Evolutionary conservation across 192 early-diverging fungal genomes (phyloP), one percentile per base, ranked within the genome.

Genomic region (Umbelopsis ramanniana): DNA sequence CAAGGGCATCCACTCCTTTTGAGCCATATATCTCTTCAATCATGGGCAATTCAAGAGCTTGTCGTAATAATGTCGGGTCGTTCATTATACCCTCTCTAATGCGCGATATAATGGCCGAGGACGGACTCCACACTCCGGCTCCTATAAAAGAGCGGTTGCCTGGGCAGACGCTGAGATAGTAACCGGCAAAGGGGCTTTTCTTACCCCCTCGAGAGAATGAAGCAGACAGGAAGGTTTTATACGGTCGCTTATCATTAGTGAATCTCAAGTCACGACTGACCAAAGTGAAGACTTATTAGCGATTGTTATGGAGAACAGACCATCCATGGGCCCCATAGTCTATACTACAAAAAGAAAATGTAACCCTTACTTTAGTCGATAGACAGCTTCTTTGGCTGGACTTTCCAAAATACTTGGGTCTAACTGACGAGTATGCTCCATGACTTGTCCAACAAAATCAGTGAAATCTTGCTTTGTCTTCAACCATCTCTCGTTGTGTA

Each of bases 251-350:
- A 17, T 86, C 87, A 19, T 84, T 83, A 1, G 84, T 81, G 72
- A 90, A 90, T 7, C 89, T 76, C 9, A 90, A 66, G 68, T 90
- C 89, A 8, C 87, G 83, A 71, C 87, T 88, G 74, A 73, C 52
- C 8, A 82, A 45, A 43, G 40, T 43, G 29, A 68, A 70, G 47
- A 37, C 52, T 40, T 37, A 45, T 50, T 15, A 15, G 54, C 14
- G n/a, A 17, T 66, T 46, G 57, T 48, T 38, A 26, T 48, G 46
- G 35, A 33, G 29, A 17, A 37, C 23, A 43, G 9, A 26, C 52
- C 38, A 69, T 26, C 12, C 15, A 55, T 8, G 12, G 26, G 35
- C 11, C 3, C 50, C 6, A 26, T 24, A 6, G 2, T 22, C 4
- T 6, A 0, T 29, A 22, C 15, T 63, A 17, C 57, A 6, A 40